phyloP scores from a whole-genome alignment of 139 green algal genomes.

The Chlamydomonas sphaeroides region DNA sequence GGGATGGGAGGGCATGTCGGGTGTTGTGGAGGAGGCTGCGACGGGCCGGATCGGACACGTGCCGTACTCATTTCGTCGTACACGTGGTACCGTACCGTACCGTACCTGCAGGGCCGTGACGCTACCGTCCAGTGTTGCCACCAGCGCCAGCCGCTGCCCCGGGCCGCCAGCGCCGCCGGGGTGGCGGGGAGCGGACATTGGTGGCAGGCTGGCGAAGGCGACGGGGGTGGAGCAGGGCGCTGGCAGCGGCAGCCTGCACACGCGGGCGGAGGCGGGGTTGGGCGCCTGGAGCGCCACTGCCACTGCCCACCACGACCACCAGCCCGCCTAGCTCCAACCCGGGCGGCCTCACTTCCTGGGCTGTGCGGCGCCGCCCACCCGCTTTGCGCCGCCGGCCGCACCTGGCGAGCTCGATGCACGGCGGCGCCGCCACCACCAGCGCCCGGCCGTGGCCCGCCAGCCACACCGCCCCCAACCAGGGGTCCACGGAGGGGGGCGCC shows the following conservation, averaged over 20 bases:
- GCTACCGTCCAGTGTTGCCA: constrained; percentile 32
- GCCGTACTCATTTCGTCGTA: too few species aligned
- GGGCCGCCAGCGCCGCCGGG: neutral
- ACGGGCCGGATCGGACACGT: too few species aligned
- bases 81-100: too few species aligned
- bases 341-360: neutral
- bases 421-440: constrained; percentile 14
- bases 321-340: too few species aligned
- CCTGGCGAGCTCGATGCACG: neutral
- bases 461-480: constrained; percentile 39
- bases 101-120: neutral
- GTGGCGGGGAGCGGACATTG: too few species aligned
- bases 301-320: too few species aligned
- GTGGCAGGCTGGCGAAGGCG: neutral
- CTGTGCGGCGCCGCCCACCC: neutral
- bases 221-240: constrained; percentile 14
- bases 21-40: too few species aligned
- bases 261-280: neutral
- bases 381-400: neutral
- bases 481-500: constrained; percentile 23
- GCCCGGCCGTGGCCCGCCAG: constrained; percentile 28
- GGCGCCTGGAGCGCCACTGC: too few species aligned
- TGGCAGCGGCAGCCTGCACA: neutral
- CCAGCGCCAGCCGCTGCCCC: neutral
- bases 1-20: too few species aligned